Evolutionary conservation across 805 yeast species (phyloP), one percentile per base, ranked within the genome.

Genomic region (Debaryomyces hansenii): DNA sequence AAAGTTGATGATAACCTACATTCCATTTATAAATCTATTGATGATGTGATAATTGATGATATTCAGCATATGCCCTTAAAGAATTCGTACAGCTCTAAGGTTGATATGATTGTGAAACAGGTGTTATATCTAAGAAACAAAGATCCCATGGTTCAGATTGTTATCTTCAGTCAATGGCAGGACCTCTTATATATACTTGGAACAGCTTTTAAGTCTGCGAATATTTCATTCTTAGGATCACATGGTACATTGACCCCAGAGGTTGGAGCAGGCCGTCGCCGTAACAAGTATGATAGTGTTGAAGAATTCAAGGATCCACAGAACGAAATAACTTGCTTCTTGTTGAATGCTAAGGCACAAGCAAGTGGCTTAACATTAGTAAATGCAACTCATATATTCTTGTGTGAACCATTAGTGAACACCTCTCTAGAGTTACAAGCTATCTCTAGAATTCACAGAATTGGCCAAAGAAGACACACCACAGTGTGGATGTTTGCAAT

Each of bases 401-500:
- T 94, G 4, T 87, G 97, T 63, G 99, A 94, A 66, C 98, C 99
- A 1, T 73, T 94, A 47, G 85, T 94, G 12, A 90, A 90, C 57
- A 82, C 91, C 0, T 85, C 96, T 2, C 73, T 90, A 40, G 98
- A 94, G 56, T 62, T 89, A 12, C 99, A 92, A 62, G 97, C 98
- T 0, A 86, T 91, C 44, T 88, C 95, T 41, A 78, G 99, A 51
- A 83, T 94, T 37, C 96, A 92, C 60, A 72, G 99, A 51, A 91
- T 92, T 59, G 99, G 99, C 0, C 99, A 94, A 64, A 77, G 75
- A 2, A 71, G 76, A 37, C 82, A 80, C 12, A 94, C 99, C 0
- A 85, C 84, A 1, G 96, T 92, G 1, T 94, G 98, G 97, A 85
- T 87, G 80, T 90, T 92, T 69, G 83, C 87, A 20, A 85, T 91